phyloP scores from a whole-genome alignment of 2,329 filamentous ascomycete species.

The Trichoderma sp. region DNA sequence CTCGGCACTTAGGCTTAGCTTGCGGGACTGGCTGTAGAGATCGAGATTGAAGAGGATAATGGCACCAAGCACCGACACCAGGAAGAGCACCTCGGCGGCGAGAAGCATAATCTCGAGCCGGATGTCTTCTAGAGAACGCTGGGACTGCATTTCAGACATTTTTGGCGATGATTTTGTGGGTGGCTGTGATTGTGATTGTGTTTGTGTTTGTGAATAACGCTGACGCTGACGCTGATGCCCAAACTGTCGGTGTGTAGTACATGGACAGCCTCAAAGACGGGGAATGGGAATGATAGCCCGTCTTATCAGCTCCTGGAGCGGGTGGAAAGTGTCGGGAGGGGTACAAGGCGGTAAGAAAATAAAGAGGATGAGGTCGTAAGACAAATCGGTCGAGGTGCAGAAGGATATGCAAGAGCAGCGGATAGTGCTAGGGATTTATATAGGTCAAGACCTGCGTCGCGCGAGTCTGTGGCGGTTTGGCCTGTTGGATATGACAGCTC shows the following conservation, averaged over 20 bases:
- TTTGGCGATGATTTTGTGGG: slow-evolving; percentile 1
- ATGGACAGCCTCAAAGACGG: slow-evolving; percentile 5
- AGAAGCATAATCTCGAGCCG: slow-evolving; percentile 36
- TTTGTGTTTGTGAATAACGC: background rate
- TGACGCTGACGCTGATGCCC: slow-evolving; percentile 4
- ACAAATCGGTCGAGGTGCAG: slow-evolving; percentile 11
- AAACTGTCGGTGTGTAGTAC: slow-evolving; percentile 12
- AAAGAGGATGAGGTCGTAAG: slow-evolving; percentile 8
- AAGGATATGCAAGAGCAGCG: background rate
- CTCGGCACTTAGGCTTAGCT: slow-evolving; percentile 20
- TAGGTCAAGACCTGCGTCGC: background rate
- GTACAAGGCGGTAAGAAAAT: slow-evolving; percentile 17
- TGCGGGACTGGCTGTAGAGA: slow-evolving; percentile 13
- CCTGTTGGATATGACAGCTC: background rate
- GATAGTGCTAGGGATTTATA: background rate
- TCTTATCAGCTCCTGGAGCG: background rate
- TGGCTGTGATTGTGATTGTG: background rate
- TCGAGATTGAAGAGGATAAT: slow-evolving; percentile 31
- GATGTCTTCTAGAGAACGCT: slow-evolving; percentile 28
- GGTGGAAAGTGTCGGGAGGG: slow-evolving; percentile 11
- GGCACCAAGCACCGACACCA: slow-evolving; percentile 33
- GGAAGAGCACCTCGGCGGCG: slow-evolving; percentile 32
- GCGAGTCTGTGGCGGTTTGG: background rate
- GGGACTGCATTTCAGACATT: slow-evolving; percentile 27
- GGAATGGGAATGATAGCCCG: slow-evolving; percentile 1